Percentiles rank a stretch among this genome's conserved stretches.
These are phyloP conservation scores for Arachis stenosperma DNA, from an alignment of 306 rosid species.

Conservation along the genomic window DNA sequence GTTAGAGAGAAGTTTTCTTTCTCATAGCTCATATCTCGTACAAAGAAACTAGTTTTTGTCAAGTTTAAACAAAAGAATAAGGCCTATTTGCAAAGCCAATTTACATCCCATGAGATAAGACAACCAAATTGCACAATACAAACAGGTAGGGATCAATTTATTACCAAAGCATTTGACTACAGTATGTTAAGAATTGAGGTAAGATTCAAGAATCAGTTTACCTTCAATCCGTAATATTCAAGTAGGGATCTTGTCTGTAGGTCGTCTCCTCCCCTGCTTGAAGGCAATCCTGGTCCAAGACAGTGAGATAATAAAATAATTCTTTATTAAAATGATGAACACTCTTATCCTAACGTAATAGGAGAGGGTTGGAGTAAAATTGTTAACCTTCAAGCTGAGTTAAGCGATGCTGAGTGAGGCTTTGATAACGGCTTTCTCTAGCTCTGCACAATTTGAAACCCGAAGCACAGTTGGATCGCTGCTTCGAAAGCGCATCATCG, in stretches of 20 bases:
- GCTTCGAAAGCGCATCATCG: constrained; percentile 64
- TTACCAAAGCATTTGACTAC: background rate
- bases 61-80: constrained; percentile 15
- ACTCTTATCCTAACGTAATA: background rate
- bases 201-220: constrained; percentile 48
- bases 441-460: constrained; percentile 52
- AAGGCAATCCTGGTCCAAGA: constrained; percentile 73
- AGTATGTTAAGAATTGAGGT: constrained; percentile 15
- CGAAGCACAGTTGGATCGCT: constrained; percentile 51
- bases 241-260: constrained; percentile 85
- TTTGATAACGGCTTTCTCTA: constrained; percentile 55
- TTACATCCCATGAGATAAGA: background rate
- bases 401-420: constrained; percentile 63
- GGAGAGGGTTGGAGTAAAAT: background rate
- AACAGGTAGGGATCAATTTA: constrained; percentile 1
- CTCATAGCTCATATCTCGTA: constrained; percentile 19
- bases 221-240: constrained; percentile 92
- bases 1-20: background rate
- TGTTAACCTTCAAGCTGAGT: constrained; percentile 69
- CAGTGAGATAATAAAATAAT: constrained; percentile 2
- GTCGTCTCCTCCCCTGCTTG: constrained; percentile 86
- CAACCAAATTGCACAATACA: constrained; percentile 14
- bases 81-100: constrained; percentile 1
- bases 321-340: background rate
- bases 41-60: constrained; percentile 12